Evolutionary conservation across 1,139 yeast species (phyloP), one percentile per base, ranked within the genome.

Genomic region (Sporopachydermia cereana): DNA sequence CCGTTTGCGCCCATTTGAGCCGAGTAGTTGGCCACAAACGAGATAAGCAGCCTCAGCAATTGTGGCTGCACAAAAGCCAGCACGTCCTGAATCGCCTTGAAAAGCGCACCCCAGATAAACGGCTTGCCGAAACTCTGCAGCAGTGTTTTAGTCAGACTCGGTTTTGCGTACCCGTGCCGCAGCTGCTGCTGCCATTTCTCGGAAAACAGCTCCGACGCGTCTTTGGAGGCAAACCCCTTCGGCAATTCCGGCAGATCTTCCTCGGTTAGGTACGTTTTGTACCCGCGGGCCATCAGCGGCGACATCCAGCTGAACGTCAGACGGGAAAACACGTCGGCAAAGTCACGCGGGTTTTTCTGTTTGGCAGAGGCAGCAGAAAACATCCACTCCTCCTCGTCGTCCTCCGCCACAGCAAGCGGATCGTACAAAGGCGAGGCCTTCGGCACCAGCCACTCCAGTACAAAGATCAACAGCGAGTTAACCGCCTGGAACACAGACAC

Each of bases 261-360:
- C 56, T 84, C 91, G 9, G 80, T 74, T 53, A 91, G 69, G 59
- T 64, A 91, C 47, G 81, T 79, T 24, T 69, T 63, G 58, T 84
- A 85, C 22, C 99, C 99, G 48, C 74, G 74, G 57, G 72, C 79
- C 96, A 91, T 89, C 57, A 91, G 68, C 3, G 81, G 84, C 2
- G 89, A 77, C 94, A 91, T 84, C 99, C 99, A 91, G 41, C 77
- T 69, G 61, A 91, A 91, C 0, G 94, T 79, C 48, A 93, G 68
- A 50, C 76, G 72, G 17, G 94, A 78, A 56, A 89, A 88, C 22
- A 88, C 66, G 57, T 89, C 84, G 12, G 99, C 95, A 31, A 66
- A 65, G 55, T 89, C 97, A 51, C 75, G 79, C 2, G 96, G 95
- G 51, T 72, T 76, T 44, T 61, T 45, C 18, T 47, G 12, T 34